phyloP scores from a whole-genome alignment of 176 grass and related monocot species.

The Ampelocalamus luodianensis region DNA sequence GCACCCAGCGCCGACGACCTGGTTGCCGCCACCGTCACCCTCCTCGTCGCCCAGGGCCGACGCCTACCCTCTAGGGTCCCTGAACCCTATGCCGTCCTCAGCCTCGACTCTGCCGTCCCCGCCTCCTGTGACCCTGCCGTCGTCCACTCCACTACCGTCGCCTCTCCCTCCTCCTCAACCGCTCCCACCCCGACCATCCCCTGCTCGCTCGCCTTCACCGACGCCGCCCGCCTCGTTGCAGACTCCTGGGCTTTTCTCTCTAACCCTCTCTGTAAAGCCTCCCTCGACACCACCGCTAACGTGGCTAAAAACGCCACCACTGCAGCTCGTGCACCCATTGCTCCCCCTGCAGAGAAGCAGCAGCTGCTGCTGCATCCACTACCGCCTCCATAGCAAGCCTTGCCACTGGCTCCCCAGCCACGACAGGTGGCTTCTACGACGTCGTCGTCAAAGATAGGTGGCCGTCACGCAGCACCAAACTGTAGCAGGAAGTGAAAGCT shows the following conservation, averaged over 20 bases:
- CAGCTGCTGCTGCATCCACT: neutral
- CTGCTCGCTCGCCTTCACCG: constrained; percentile 36
- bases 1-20: constrained; percentile 53
- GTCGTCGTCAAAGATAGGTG: neutral
- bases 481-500: neutral
- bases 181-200: constrained; percentile 24
- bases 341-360: neutral
- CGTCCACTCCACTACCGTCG: constrained; percentile 54
- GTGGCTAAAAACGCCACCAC: neutral
- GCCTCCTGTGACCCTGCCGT: constrained; percentile 39
- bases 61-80: constrained; percentile 36
- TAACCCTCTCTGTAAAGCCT: constrained; percentile 52
- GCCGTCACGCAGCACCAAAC: neutral
- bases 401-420: neutral
- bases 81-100: constrained; percentile 60
- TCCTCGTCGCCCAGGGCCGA: constrained; percentile 43
- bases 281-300: constrained; percentile 38
- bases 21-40: constrained; percentile 50
- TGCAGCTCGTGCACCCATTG: neutral
- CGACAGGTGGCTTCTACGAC: neutral
- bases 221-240: constrained; percentile 48
- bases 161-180: constrained; percentile 52
- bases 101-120: constrained; percentile 47
- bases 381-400: neutral
- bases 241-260: constrained; percentile 61